Evolutionary conservation across 495 filamentous ascomycete genomes (phyloP).

Genomic region (Haplographium delicatum): DNA sequence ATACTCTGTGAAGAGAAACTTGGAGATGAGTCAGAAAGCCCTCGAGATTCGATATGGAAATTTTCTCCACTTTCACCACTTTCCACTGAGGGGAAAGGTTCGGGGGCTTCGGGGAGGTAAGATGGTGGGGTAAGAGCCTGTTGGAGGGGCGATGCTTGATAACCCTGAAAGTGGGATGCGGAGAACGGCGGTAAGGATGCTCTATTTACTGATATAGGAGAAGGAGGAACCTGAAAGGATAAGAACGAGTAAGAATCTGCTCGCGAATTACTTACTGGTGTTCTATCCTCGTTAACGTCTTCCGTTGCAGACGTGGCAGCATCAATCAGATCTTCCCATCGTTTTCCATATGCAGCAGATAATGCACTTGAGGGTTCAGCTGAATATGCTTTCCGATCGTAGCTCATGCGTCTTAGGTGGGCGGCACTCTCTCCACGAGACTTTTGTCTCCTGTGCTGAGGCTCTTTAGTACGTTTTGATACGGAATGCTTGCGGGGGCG

Average conservation of each 20-base stretch:
- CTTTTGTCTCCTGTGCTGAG: slow-evolving; percentile 70
- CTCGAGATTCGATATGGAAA: slow-evolving; percentile 56
- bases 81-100: slow-evolving; percentile 84
- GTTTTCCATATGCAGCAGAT: slow-evolving; percentile 69
- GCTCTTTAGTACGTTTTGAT: slow-evolving; percentile 62
- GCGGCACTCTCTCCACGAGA: slow-evolving; percentile 49
- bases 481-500: slow-evolving; percentile 82
- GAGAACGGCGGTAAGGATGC: slow-evolving; percentile 71
- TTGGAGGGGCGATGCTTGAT: slow-evolving; percentile 81
- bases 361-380: slow-evolving; percentile 81
- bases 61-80: slow-evolving; percentile 54
- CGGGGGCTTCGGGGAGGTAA: slow-evolving; percentile 56
- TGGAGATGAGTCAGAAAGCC: slow-evolving; percentile 49
- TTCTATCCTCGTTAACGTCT: slow-evolving; percentile 82
- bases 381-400: slow-evolving; percentile 76
- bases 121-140: slow-evolving; percentile 79
- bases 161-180: slow-evolving; percentile 58
- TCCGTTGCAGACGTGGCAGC: slow-evolving; percentile 86
- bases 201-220: slow-evolving; percentile 62
- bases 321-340: slow-evolving; percentile 93
- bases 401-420: slow-evolving; percentile 59
- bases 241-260: not conserved
- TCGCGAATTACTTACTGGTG: slow-evolving; percentile 54
- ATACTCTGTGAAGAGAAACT: slow-evolving; percentile 54
- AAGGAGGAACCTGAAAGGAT: slow-evolving; percentile 56